Base-by-base conservation (phyloP, 768 basidiomycete genomes). In the Hebeloma cylindrosporum region DNA sequence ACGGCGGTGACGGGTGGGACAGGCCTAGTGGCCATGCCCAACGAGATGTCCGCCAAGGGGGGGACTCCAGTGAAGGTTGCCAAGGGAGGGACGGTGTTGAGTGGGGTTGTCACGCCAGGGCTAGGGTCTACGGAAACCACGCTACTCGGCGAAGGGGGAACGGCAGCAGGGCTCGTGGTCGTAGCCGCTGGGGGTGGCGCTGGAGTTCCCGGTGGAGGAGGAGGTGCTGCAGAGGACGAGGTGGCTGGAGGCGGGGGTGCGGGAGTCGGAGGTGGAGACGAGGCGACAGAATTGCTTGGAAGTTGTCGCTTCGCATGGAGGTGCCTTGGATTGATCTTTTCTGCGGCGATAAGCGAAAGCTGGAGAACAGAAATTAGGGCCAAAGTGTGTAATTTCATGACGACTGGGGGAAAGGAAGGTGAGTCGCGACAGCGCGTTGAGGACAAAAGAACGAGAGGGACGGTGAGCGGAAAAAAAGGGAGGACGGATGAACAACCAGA, bases 11-110 rank as follows among this genome's bases (percentile, higher is more conserved):
- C 66, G 1, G 77, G 58, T 1, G 75, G 69, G 0, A 78, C 72
- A 2, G 76, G 49, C 5, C 71, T 70, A 5, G 76, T 65, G 4
- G 83, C 65, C 82, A 85, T 85, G 42, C 83, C 85, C 26, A 74
- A 76, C 1, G 74, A 79, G 37, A 89, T 79, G 40, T 65, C 67
- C 17, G 66, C 73, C 34, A 88, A 64, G 4, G 84, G 75, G 11
- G 83, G 86, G 22, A 83, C 71, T 4, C 63, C 58, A 2, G 79
- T 74, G 14, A 66, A 72, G 27, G 62, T 68, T 16, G 67, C 74
- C 39, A 82, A 61, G 10, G 82, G 70, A 7, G 79, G 78, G 14
- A n/a, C n/a, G n/a, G n/a, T n/a, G n/a, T n/a, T n/a, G n/a, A n/a
- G n/a, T n/a, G n/a, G n/a, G n/a, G n/a, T n/a, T n/a, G n/a, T n/a